A percentile compares a stretch with the other conserved stretches of the same genome.
These are phyloP conservation scores for Apium graveolens DNA, from an alignment of 129 eudicot genomes.

Conservation along the genomic window DNA sequence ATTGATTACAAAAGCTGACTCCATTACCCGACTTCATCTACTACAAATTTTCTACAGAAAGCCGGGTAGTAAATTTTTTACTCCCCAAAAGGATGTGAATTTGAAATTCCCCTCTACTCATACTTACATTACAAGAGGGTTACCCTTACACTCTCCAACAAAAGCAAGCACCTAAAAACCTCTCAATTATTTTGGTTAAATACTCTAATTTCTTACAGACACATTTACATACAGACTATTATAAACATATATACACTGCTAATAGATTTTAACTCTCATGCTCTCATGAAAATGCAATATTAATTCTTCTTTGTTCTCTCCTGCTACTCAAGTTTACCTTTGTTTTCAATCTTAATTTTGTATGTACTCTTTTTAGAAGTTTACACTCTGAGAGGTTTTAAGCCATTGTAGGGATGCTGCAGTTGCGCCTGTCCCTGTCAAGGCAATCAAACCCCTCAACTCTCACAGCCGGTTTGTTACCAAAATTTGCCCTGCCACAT, in stretches of 20 bases:
- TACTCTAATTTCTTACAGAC: constrained; percentile 25
- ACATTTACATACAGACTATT: constrained; percentile 9
- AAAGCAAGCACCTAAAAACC: constrained; percentile 13
- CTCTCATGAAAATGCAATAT: constrained; percentile 37
- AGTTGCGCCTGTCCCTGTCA: constrained; percentile 77
- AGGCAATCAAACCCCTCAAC: constrained; percentile 96
- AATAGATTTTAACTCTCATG: constrained; percentile 24
- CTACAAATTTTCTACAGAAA: constrained; percentile 42
- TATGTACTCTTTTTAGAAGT: constrained; percentile 26
- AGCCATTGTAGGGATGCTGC: constrained; percentile 94
- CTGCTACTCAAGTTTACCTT: constrained; percentile 15
- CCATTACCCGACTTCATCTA: constrained; percentile 22
- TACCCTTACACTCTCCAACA: constrained; percentile 13
- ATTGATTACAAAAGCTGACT: constrained; percentile 28
- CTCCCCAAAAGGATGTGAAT: constrained; percentile 23
- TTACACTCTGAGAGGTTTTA: constrained; percentile 21
- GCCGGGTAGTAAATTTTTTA: constrained; percentile 29
- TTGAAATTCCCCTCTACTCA: constrained; percentile 25
- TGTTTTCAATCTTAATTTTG: constrained; percentile 13
- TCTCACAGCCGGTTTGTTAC: constrained; percentile 95
- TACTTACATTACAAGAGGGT: constrained; percentile 53
- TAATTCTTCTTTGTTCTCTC: constrained; percentile 18
- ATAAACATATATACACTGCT: constrained; percentile 33
- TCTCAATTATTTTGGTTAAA: constrained; percentile 20
- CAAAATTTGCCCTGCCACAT: constrained; percentile 69